These are phyloP conservation scores for Puccinia novopanici DNA, from an alignment of 1,284 basidiomycete genomes.

Conservation along the genomic window DNA sequence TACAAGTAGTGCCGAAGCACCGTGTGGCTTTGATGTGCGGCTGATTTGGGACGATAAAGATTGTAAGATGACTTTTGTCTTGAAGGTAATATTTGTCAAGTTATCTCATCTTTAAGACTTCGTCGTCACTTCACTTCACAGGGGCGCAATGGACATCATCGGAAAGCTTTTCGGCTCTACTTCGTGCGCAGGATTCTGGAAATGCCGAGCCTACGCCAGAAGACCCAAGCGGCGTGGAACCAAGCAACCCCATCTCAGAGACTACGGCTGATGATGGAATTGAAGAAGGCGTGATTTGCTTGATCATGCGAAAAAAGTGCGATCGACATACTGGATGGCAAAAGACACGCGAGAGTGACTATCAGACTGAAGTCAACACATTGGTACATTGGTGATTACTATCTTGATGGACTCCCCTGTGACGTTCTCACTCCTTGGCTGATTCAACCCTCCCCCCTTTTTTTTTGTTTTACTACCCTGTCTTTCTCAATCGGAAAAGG, in stretches of 20 bases:
- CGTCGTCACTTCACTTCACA: neutral
- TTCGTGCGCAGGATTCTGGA: neutral
- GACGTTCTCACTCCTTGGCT: neutral
- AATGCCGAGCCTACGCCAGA: neutral
- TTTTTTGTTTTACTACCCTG: neutral
- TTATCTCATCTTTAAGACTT: neutral
- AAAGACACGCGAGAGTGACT: slow-evolving; percentile 47
- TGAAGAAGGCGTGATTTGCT: slow-evolving; percentile 47
- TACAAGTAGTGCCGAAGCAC: slow-evolving; percentile 45
- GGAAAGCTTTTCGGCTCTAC: slow-evolving; percentile 20
- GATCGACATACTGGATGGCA: slow-evolving; percentile 50
- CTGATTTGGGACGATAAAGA: slow-evolving; percentile 50
- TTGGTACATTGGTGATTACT: slow-evolving; percentile 35
- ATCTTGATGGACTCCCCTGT: neutral
- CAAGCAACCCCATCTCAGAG: neutral
- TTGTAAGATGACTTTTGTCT: slow-evolving; percentile 27
- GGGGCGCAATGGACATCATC: slow-evolving; percentile 46
- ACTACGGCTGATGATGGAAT: slow-evolving; percentile 20
- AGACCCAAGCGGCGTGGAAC: neutral
- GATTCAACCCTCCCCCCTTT: neutral
- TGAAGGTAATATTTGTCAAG: neutral
- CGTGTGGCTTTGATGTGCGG: slow-evolving; percentile 47
- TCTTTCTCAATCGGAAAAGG: neutral
- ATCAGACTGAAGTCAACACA: slow-evolving; percentile 43
- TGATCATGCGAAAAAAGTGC: slow-evolving; percentile 47